Evolutionary conservation across 192 early-diverging fungal genomes (phyloP), one percentile per base, ranked within the genome.

Genomic region (Borealophlyctis nickersoniae): DNA sequence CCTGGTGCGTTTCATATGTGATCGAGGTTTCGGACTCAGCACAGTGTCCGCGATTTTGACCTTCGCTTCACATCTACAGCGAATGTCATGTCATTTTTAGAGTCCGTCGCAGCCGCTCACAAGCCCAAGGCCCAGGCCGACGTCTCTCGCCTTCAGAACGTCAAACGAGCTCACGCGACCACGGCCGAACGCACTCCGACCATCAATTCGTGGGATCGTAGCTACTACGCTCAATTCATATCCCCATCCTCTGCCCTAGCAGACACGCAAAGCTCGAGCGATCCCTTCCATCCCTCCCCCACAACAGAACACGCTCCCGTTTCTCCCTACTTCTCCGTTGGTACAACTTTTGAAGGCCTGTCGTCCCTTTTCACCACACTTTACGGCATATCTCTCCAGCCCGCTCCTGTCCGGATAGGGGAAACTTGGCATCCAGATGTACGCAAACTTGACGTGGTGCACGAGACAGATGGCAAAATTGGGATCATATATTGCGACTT

Each of bases 401-500:
- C 92, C 0, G 56, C 66, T 27, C 78, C 87, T 5, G 58, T 79
- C 7, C 11, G 22, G 16, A 85, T 89, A 0, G 92, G 93, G 28
- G 96, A 99, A 71, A 71, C 85, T 0, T 99, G 96, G 96, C 89
- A 95, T 68, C 72, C 83, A 0, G 90, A 95, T 24, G 93, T 99
- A 13, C 86, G 89, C 39, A 94, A 93, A 70, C 70, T 99, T 5
- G 84, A 95, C 59, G 94, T 94, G 0, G 77, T 98, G 24, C 91
- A 91, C 65, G 95, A 98, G 63, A 63, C 69, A n/a, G 91, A 94
- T 32, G 88, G 84, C n/a, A 76, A 80, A 50, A 81, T 98, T 45
- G 96, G 96, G 26, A 85, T 88, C 1, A 90, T 99, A 7, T 99
- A 99, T 67, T 95, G 93, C 58, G 96, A 99, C 68, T 79, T 96